These are phyloP conservation scores for Phanerochaete carnosa DNA, from an alignment of 768 basidiomycete genomes.

Conservation along the genomic window DNA sequence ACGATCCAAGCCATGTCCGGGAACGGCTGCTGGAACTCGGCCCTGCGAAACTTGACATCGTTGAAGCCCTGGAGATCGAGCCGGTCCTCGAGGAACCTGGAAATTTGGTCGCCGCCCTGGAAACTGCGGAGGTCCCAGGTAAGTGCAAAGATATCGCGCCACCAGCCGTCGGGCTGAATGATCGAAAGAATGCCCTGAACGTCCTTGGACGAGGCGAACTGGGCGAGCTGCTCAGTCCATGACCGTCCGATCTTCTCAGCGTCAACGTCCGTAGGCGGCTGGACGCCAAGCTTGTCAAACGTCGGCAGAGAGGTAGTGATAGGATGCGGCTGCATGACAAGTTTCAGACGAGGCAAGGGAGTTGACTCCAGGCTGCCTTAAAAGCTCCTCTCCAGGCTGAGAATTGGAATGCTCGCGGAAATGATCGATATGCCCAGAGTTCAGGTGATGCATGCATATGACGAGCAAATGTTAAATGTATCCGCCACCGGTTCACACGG, in stretches of 20 bases:
- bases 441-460: slow-evolving; percentile 2
- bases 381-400: not conserved
- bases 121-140: slow-evolving; percentile 56
- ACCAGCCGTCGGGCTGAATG: slow-evolving; percentile 29
- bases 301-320: slow-evolving; percentile 22
- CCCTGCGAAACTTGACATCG: slow-evolving; percentile 14
- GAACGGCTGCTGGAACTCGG: slow-evolving; percentile 18
- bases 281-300: slow-evolving; percentile 23
- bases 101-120: slow-evolving; percentile 33
- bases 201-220: slow-evolving; percentile 30
- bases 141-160: slow-evolving; percentile 29
- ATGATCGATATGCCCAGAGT: not conserved
- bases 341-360: not conserved
- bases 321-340: not conserved
- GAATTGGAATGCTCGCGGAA: not conserved
- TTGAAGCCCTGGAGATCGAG: slow-evolving; percentile 14
- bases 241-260: slow-evolving; percentile 30
- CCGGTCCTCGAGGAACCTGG: slow-evolving; percentile 25
- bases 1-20: slow-evolving; percentile 25
- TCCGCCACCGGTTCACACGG: slow-evolving; percentile 3
- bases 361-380: not conserved
- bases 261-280: slow-evolving; percentile 28
- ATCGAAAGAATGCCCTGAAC: slow-evolving; percentile 32
- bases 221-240: slow-evolving; percentile 42
- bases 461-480: not conserved